These are phyloP conservation scores for Potentilla sterilis DNA, from an alignment of 306 rosid genomes.

Conservation along the genomic window DNA sequence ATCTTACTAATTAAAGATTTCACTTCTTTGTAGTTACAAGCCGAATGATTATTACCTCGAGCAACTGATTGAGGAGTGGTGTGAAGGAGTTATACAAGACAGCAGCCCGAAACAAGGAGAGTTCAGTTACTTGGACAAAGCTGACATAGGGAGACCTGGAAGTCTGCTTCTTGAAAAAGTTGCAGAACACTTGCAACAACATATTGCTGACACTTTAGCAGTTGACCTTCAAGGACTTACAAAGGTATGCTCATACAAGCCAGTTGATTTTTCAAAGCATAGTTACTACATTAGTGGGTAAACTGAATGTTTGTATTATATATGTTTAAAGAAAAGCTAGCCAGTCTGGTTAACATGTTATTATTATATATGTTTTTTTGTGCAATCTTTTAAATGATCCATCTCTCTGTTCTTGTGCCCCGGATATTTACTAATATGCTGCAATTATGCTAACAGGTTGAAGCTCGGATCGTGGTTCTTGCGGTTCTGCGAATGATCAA, in stretches of 20 bases:
- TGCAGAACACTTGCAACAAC: conserved; percentile 75
- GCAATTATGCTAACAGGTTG: conserved; percentile 59
- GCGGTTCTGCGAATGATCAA: conserved; percentile 90
- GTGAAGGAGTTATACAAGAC: conserved; percentile 86
- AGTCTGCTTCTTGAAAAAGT: conserved; percentile 84
- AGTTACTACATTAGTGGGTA: neutral
- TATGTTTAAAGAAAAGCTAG: neutral
- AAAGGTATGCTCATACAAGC: conserved; percentile 43
- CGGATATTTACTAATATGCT: conserved; percentile 21
- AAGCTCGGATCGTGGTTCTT: conserved; percentile 89
- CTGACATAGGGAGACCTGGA: conserved; percentile 49
- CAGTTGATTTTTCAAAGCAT: conserved; percentile 20
- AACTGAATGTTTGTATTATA: neutral
- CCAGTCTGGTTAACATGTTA: neutral
- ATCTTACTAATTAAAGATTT: conserved; percentile 12
- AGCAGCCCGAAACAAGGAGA: conserved; percentile 46
- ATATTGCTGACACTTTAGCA: conserved; percentile 62
- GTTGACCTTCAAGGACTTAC: conserved; percentile 87
- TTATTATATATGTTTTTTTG: neutral
- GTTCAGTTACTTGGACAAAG: conserved; percentile 39
- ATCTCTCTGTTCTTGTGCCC: conserved; percentile 3
- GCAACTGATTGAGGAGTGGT: conserved; percentile 86
- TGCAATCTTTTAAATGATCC: neutral
- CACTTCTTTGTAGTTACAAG: conserved; percentile 57
- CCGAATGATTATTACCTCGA: conserved; percentile 75